Conservation (phyloP, 2,329 filamentous ascomycete genomes). For the Fusarium tuaranense region DNA sequence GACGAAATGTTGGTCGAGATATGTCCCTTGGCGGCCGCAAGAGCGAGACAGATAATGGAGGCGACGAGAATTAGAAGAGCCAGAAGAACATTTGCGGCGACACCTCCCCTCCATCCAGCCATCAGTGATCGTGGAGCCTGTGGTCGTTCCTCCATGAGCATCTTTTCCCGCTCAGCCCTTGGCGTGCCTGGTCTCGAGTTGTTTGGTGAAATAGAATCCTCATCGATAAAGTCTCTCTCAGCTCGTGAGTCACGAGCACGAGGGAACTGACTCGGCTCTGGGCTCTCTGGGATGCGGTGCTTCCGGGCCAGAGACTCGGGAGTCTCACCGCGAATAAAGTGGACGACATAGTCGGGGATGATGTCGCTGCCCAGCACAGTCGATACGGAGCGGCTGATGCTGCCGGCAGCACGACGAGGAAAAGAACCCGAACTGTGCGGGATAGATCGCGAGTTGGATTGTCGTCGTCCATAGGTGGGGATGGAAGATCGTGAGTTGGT, state of each 20-base stretch:
- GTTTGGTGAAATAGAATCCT: conserved; percentile 17
- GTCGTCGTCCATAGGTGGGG: conserved; percentile 31
- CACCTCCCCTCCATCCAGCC: conserved; percentile 62
- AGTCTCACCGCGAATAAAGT: conserved; percentile 67
- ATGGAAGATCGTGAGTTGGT: conserved; percentile 44
- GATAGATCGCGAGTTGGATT: conserved; percentile 36
- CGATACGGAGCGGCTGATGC: conserved; percentile 46
- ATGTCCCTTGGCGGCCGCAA: conserved; percentile 51
- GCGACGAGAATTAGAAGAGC: conserved; percentile 53
- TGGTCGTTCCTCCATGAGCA: conserved; percentile 37
- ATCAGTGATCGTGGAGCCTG: conserved; percentile 43
- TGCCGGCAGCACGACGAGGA: conserved; percentile 41
- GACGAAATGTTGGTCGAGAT: conserved; percentile 51
- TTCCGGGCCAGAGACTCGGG: conserved; percentile 63
- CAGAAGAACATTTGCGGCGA: conserved; percentile 57
- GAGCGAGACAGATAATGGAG: conserved; percentile 54
- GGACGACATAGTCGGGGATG: conserved; percentile 67
- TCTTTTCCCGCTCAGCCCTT: conserved; percentile 43
- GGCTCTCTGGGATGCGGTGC: conserved; percentile 46
- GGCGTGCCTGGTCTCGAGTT: conserved; percentile 38
- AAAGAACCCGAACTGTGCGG: conserved; percentile 39
- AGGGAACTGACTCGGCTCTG: conserved; percentile 42
- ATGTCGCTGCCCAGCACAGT: conserved; percentile 56
- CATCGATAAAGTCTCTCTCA: conserved; percentile 21
- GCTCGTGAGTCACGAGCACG: conserved; percentile 29